Percentiles rank a stretch among this genome's conserved stretches.
These are phyloP conservation scores for Brassica juncea DNA, from an alignment of 345 rosid genomes.

Conservation along the genomic window DNA sequence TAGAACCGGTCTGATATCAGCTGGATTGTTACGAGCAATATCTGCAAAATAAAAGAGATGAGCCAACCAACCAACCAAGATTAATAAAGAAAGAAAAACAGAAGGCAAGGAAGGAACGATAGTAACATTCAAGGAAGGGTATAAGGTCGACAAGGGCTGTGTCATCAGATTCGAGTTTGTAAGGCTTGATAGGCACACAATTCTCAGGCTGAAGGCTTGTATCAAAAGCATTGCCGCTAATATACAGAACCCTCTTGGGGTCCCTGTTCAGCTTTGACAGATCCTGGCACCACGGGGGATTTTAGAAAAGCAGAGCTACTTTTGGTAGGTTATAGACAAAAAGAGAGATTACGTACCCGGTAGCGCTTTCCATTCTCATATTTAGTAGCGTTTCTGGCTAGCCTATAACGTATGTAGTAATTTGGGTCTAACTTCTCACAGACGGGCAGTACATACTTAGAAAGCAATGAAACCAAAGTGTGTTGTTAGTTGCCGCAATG, in stretches of 20 bases:
- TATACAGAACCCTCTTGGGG: slow-evolving; percentile 71
- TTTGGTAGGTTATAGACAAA: not conserved
- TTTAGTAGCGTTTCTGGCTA: slow-evolving; percentile 82
- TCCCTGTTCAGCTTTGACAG: slow-evolving; percentile 96
- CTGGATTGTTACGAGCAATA: slow-evolving; percentile 81
- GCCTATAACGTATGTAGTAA: slow-evolving; percentile 61
- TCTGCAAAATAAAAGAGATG: slow-evolving; percentile 46
- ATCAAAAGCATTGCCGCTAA: slow-evolving; percentile 84
- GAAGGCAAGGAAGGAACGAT: not conserved
- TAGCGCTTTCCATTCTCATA: slow-evolving; percentile 93
- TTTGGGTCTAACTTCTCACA: slow-evolving; percentile 85
- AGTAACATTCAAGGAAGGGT: slow-evolving; percentile 97
- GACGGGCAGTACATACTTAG: slow-evolving; percentile 77
- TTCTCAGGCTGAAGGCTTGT: slow-evolving; percentile 91
- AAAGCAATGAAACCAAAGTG: slow-evolving; percentile 11
- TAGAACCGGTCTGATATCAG: slow-evolving; percentile 79
- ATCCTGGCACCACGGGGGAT: slow-evolving; percentile 60
- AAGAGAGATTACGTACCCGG: slow-evolving; percentile 50
- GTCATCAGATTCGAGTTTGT: slow-evolving; percentile 75
- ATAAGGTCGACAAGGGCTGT: slow-evolving; percentile 91
- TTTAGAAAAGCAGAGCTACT: slow-evolving; percentile 23
- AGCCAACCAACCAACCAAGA: slow-evolving; percentile 11
- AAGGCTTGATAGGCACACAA: slow-evolving; percentile 74
- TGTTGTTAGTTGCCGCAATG: slow-evolving; percentile 3
- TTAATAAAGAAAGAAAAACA: not conserved